Percentiles rank a stretch among this genome's conserved stretches.
These are phyloP conservation scores for Parathielavia appendiculata DNA, from an alignment of 495 filamentous ascomycete genomes.

Conservation along the genomic window DNA sequence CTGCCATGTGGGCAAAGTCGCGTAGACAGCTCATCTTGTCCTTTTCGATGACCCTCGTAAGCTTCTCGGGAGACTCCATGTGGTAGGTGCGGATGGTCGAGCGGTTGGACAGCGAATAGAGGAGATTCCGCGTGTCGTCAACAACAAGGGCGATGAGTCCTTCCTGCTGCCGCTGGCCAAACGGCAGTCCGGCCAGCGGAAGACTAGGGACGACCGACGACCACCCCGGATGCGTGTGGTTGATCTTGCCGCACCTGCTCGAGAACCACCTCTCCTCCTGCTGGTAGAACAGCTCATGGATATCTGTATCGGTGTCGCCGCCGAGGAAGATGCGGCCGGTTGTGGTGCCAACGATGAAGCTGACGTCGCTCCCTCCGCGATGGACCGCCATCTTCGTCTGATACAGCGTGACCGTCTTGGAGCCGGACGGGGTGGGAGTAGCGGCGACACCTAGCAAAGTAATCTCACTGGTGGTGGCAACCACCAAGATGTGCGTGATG, in stretches of 20 bases:
- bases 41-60: slow-evolving; percentile 53
- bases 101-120: slow-evolving; percentile 83
- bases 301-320: slow-evolving; percentile 71
- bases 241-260: slow-evolving; percentile 71
- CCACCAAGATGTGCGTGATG: slow-evolving; percentile 80
- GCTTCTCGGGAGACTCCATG: slow-evolving; percentile 52
- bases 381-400: slow-evolving; percentile 75
- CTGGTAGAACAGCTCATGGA: slow-evolving; percentile 92
- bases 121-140: slow-evolving; percentile 78
- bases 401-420: slow-evolving; percentile 67
- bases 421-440: slow-evolving; percentile 53
- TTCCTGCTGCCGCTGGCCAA: slow-evolving; percentile 43
- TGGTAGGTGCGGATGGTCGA: slow-evolving; percentile 86
- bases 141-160: slow-evolving; percentile 69
- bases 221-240: slow-evolving; percentile 76
- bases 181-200: slow-evolving; percentile 29
- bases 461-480: slow-evolving; percentile 80
- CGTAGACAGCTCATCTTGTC: slow-evolving; percentile 48
- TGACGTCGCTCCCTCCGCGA: slow-evolving; percentile 63
- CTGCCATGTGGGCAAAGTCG: slow-evolving; percentile 74
- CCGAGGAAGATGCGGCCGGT: slow-evolving; percentile 89
- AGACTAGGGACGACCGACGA: slow-evolving; percentile 60
- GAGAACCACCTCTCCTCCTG: slow-evolving; percentile 96
- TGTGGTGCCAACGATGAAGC: slow-evolving; percentile 69
- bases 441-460: slow-evolving; percentile 74